These are phyloP conservation scores for Coleophoma eucalyptorum DNA, from an alignment of 2,329 filamentous ascomycete species.

Conservation along the genomic window DNA sequence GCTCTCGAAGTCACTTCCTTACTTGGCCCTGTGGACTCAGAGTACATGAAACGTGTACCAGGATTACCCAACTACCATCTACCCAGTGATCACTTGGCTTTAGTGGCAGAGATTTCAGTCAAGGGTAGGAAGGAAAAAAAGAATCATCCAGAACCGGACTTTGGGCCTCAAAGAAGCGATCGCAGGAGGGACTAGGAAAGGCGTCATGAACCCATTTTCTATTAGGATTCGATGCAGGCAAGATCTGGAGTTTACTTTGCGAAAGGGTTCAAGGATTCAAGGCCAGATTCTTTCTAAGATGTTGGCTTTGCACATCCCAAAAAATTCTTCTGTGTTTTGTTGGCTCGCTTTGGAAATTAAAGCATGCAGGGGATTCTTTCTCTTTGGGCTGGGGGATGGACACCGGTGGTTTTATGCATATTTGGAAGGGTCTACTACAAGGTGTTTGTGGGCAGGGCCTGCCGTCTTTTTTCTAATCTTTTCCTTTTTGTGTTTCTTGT, in stretches of 20 bases:
- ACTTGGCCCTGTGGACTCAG: constrained; percentile 66
- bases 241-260: background rate
- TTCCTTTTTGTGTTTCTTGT: no score
- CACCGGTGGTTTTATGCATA: no score
- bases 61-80: constrained; percentile 75
- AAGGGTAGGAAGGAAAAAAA: constrained; percentile 54
- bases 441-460: no score
- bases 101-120: constrained; percentile 66
- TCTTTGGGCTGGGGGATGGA: no score
- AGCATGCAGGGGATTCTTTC: no score
- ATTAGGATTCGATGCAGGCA: background rate
- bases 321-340: no score
- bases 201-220: background rate
- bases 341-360: no score
- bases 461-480: no score
- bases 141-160: constrained; percentile 24
- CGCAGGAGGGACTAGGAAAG: constrained; percentile 1
- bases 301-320: no score
- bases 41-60: constrained; percentile 66
- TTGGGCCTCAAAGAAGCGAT: constrained; percentile 22
- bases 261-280: background rate
- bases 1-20: constrained; percentile 62
- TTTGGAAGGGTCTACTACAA: no score
- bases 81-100: constrained; percentile 68
- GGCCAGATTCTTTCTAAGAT: no score